Evolutionary conservation across 305 asterid genomes (phyloP).

Genomic region (Fraxinus sp.): DNA sequence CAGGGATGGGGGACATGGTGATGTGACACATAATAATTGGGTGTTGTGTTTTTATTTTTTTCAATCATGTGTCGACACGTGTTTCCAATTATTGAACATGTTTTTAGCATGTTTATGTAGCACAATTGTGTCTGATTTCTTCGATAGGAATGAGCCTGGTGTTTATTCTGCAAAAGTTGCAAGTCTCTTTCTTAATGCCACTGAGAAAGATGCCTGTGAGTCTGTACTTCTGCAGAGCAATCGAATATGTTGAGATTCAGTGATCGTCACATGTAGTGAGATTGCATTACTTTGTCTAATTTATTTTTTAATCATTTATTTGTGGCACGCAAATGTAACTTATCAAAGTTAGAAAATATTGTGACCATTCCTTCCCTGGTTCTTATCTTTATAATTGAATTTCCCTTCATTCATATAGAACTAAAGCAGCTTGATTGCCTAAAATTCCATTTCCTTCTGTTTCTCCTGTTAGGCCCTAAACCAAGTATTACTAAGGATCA

Average conservation of each 20-base stretch:
- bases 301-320: neutral
- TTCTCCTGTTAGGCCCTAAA: too few species aligned
- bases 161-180: neutral
- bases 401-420: neutral
- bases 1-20: too few species aligned
- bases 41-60: too few species aligned
- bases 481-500: too few species aligned
- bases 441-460: neutral
- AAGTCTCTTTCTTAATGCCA: neutral
- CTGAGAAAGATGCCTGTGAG: neutral
- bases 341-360: neutral
- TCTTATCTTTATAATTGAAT: neutral
- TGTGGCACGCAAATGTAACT: neutral
- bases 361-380: neutral
- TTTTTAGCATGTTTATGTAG: too few species aligned
- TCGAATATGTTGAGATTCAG: neutral
- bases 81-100: too few species aligned
- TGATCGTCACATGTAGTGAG: neutral
- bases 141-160: neutral
- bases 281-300: neutral
- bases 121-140: neutral
- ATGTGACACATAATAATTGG: too few species aligned
- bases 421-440: neutral
- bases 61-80: too few species aligned
- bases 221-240: neutral